phyloP scores from a whole-genome alignment of 345 rosid species.

The Salix brachista region DNA sequence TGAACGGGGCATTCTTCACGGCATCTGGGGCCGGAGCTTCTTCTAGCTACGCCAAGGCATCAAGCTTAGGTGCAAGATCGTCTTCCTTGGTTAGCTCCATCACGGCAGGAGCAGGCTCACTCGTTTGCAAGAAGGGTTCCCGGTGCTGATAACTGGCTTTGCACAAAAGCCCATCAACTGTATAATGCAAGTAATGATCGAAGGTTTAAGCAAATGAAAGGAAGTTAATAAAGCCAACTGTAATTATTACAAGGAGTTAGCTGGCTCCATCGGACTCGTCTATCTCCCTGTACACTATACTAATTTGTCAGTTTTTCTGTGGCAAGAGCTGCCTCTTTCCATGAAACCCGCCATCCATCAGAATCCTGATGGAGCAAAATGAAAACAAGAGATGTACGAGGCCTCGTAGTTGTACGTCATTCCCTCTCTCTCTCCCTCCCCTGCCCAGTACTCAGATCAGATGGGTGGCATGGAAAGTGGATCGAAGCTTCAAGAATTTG shows the following conservation, averaged over 20 bases:
- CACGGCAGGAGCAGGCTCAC: slow-evolving; percentile 25
- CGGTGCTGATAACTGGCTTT: slow-evolving; percentile 19
- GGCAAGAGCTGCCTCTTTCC: background rate
- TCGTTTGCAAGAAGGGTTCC: slow-evolving; percentile 27
- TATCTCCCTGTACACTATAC: background rate
- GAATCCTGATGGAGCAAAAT: background rate
- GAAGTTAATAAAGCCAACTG: background rate
- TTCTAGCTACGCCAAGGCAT: slow-evolving; percentile 27
- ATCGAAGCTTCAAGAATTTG: background rate
- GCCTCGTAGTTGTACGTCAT: background rate
- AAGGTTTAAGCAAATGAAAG: background rate
- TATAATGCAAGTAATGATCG: no score
- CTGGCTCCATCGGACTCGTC: background rate
- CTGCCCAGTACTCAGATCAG: background rate
- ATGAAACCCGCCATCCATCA: background rate
- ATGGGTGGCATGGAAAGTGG: background rate
- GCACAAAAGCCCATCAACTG: background rate
- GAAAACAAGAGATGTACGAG: background rate
- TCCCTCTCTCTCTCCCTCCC: background rate
- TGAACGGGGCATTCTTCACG: slow-evolving; percentile 28
- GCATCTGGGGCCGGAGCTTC: slow-evolving; percentile 20
- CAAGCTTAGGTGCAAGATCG: slow-evolving; percentile 28
- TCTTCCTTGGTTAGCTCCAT: slow-evolving; percentile 22
- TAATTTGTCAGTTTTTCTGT: background rate
- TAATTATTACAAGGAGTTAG: slow-evolving; percentile 5